phyloP scores from a whole-genome alignment of 1,139 yeast species.

The Candida glucosophila region DNA sequence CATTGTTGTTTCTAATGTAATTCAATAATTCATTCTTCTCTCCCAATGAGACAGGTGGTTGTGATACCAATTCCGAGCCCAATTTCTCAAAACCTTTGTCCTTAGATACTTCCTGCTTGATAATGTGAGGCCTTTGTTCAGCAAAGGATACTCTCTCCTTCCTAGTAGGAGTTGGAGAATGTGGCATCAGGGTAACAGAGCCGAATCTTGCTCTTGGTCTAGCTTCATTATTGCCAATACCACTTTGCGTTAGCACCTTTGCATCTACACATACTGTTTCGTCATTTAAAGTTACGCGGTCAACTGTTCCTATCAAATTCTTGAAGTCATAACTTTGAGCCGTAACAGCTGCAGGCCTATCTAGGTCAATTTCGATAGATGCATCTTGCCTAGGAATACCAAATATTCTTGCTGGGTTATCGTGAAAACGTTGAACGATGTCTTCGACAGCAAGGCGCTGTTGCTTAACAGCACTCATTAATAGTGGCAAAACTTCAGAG shows the following conservation, averaged over 20 bases:
- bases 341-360: conserved; percentile 32
- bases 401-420: conserved; percentile 76
- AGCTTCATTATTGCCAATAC: conserved; percentile 53
- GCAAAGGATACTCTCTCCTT: conserved; percentile 41
- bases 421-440: conserved; percentile 65
- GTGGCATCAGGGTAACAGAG: conserved; percentile 34
- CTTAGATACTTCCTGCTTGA: conserved; percentile 22
- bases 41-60: conserved; percentile 59
- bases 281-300: conserved; percentile 73
- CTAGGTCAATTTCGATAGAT: conserved; percentile 73
- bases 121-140: conserved; percentile 35
- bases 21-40: conserved; percentile 73
- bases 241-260: conserved; percentile 46
- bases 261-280: conserved; percentile 85
- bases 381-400: conserved; percentile 77
- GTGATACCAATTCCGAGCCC: conserved; percentile 67
- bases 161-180: conserved; percentile 37
- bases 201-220: conserved; percentile 33
- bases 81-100: conserved; percentile 46
- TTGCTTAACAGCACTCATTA: conserved; percentile 71
- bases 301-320: conserved; percentile 68
- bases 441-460: conserved; percentile 68
- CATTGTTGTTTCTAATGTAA: conserved; percentile 72
- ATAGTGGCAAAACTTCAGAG: conserved; percentile 72
- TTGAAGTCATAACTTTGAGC: conserved; percentile 1